Evolutionary conservation across 1,284 basidiomycete species (phyloP).

Genomic region (Leccinum fuscescens): DNA sequence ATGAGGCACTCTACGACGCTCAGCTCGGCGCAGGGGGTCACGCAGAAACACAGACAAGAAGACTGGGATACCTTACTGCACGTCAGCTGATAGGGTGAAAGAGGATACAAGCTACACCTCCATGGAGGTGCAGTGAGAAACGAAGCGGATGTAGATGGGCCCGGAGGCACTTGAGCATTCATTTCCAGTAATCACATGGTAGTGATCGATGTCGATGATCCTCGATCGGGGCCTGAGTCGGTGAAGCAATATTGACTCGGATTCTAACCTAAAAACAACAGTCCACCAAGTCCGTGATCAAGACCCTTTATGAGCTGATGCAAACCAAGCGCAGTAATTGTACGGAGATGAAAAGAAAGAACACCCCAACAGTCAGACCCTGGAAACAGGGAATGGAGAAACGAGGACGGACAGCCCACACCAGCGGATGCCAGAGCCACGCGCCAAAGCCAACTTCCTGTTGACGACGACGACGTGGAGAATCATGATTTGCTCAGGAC

Average conservation of each 20-base stretch:
- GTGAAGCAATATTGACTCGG: not conserved
- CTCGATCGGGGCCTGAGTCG: too few species aligned
- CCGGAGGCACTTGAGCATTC: not conserved
- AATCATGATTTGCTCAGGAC: not conserved
- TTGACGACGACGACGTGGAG: not conserved
- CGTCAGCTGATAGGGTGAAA: not conserved
- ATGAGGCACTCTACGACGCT: not conserved
- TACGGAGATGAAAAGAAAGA: not conserved
- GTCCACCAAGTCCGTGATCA: not conserved
- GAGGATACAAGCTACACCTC: not conserved
- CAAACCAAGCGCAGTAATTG: not conserved
- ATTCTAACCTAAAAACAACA: not conserved
- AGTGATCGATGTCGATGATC: not conserved
- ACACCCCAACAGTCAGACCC: not conserved
- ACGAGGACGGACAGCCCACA: not conserved
- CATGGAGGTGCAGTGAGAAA: not conserved
- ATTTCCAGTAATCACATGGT: not conserved
- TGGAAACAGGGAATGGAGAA: not conserved
- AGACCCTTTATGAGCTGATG: not conserved
- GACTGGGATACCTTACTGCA: not conserved
- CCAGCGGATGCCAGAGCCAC: not conserved
- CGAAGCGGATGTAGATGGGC: not conserved
- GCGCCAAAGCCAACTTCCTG: not conserved
- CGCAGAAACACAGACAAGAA: not conserved
- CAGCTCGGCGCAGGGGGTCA: not conserved